Evolutionary conservation across 345 rosid species (phyloP).

Genomic region (Angophora floribunda): DNA sequence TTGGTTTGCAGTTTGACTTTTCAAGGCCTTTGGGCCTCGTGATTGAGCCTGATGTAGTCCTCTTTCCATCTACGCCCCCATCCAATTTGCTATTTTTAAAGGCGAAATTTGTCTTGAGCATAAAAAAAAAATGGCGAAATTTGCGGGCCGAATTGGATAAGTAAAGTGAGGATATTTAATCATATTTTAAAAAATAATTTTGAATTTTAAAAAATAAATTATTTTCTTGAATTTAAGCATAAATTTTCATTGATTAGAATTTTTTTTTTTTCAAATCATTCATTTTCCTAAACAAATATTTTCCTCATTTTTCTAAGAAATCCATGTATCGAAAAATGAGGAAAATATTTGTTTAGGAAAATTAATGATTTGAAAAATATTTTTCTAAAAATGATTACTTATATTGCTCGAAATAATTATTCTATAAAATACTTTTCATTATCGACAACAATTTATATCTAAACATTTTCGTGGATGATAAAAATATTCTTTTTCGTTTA

Average conservation of each 20-base stretch:
- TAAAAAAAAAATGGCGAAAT: too few relatives aligned
- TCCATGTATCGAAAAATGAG: too few relatives aligned
- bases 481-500: neutral
- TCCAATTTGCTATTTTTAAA: neutral
- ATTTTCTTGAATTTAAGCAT: neutral
- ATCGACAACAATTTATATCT: fast-evolving
- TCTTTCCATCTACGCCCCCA: neutral
- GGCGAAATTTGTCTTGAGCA: neutral
- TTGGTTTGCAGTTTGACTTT: neutral
- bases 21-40: neutral
- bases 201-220: fast-evolving
- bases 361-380: neutral
- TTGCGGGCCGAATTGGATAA: neutral
- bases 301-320: too few relatives aligned
- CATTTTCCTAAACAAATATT: too few relatives aligned
- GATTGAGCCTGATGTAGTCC: neutral
- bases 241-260: neutral
- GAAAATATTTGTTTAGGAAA: neutral
- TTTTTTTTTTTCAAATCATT: too few relatives aligned
- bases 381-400: neutral
- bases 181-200: fast-evolving
- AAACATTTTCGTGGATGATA: neutral
- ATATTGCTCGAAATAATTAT: neutral
- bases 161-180: neutral
- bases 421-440: neutral